Evolutionary conservation across 2,329 filamentous ascomycete genomes (phyloP).

Genomic region (Stachybotrys echinatus): DNA sequence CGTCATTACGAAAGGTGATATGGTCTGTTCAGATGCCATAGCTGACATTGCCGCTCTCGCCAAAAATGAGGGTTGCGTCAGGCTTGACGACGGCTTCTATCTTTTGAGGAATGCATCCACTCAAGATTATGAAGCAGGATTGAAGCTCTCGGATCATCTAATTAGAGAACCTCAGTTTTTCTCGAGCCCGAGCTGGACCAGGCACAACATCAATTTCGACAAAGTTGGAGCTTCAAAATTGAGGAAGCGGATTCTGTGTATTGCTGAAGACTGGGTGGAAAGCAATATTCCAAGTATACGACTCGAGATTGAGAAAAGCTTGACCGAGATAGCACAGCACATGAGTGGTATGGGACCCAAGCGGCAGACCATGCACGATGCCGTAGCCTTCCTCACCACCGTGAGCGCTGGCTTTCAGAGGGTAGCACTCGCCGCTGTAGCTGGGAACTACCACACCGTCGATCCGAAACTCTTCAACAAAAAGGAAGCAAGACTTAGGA

Average conservation of each 20-base stretch:
- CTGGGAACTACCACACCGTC: constrained; percentile 13
- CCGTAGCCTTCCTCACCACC: constrained; percentile 11
- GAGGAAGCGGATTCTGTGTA: constrained; percentile 13
- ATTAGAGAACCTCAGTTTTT: constrained; percentile 35
- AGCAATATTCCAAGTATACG: constrained; percentile 20
- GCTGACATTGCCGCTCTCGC: constrained; percentile 18
- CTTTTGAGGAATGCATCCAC: constrained; percentile 28
- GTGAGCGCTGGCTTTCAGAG: constrained; percentile 17
- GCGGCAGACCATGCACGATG: constrained; percentile 10
- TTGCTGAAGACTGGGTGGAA: constrained; percentile 21
- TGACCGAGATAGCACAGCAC: constrained; percentile 5
- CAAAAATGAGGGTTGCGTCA: constrained; percentile 30
- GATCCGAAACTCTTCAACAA: constrained; percentile 11
- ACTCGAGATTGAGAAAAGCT: constrained; percentile 12
- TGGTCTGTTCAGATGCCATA: constrained; percentile 17
- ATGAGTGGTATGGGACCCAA: constrained; percentile 9
- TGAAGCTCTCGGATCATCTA: constrained; percentile 25
- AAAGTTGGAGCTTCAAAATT: constrained; percentile 13
- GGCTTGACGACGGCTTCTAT: constrained; percentile 32
- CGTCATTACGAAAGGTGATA: constrained; percentile 38
- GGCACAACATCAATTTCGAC: constrained; percentile 10
- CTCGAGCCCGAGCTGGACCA: constrained; percentile 27
- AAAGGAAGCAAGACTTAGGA: constrained; percentile 15
- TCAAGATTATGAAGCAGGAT: constrained; percentile 22
- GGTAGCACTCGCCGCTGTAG: constrained; percentile 16